Base-by-base conservation (phyloP, 2,329 filamentous ascomycete species). In the Colletotrichum tropicale region DNA sequence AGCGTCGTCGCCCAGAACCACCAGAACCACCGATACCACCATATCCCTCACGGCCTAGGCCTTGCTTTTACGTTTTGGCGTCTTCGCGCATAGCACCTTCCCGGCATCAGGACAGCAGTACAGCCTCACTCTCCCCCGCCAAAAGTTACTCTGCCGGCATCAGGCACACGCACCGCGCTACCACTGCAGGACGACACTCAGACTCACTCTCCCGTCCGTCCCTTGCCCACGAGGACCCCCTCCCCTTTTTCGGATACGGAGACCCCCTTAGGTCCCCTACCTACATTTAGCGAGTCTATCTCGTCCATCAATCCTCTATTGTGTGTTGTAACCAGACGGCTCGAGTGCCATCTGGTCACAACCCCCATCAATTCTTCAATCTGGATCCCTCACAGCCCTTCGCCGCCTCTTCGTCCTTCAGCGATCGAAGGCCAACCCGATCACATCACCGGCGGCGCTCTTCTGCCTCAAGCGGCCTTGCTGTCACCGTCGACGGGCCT, bases 361-460 rank as follows among this genome's bases (percentile, higher is more conserved):
- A 77, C 76, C 61, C 74, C 66, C 74, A 34, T 52, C 65, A 73
- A 52, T 70, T 66, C 60, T 78, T 67, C 77, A 78, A 75, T 36
- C 77, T 78, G 77, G 77, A 77, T 76, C 38, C 71, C 48, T 48
- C 77, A 71, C 68, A 78, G 60, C 56, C 66, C 48, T 75, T 70
- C 64, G 75, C 70, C 67, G 75, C 76, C 60, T 75, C 74, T 12
- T 77, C 80, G n/a, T 80, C 81, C 66, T 80, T 79, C 43, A 80
- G 79, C 79, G 79, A 80, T 69, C 76, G 77, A 56, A 77, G 77
- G 62, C 75, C 81, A 60, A 71, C 77, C 65, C 77, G 80, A 67
- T 79, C 80, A 56, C 82, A 83, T 76, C 81, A 81, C 79, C 77
- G 81, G 76, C 80, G 82, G 75, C 80, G 80, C 80, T 83, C 82